Base-by-base conservation (phyloP, 2,329 filamentous ascomycete species). In the Xylaria sp. region DNA sequence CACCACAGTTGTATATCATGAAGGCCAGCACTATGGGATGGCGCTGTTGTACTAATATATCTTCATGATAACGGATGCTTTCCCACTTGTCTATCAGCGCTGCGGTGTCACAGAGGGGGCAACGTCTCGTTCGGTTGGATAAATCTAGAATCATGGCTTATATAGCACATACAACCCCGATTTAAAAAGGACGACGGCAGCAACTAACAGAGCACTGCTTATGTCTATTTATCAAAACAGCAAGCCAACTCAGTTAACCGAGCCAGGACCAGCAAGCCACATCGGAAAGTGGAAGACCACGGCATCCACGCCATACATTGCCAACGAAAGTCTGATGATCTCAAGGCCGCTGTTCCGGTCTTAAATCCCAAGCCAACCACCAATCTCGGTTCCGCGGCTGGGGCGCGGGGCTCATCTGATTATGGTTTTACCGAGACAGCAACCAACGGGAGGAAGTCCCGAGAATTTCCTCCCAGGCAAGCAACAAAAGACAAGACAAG, bases 91-190 rank as follows among this genome's bases (percentile, higher is more conserved):
- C 39, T 58, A 58, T 31, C 54, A 18, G 46, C 20, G 54, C 9
- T 28, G 28, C 55, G 25, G 55, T 41, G 28, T 69, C 59, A 46
- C 31, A 61, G 59, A 60, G 59, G 54, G 61, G 59, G 3, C 36
- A 43, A 23, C 49, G 49, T 61, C 20, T 52, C 59, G 43, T 48
- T 68, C 61, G 60, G 55, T 59, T 66, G 64, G 64, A 49, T 66
- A 61, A 66, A 62, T 62, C 39, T 62, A 23, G 54, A 54, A 51
- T 56, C 31, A n/a, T 23, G 18, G 63, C 59, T 67, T 66, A 63
- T 67, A 55, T 59, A 58, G 55, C 36, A 39, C 39, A 20, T 31
- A 18, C 41, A 25, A 10, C 41, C 23, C 18, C 25, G 10, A 60
- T 7, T n/a, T 23, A 60, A 33, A 48, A 10, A 46, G 20, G 13